Conservation (phyloP, 108 stramenopile genomes). For the Skeletonema costatum region DNA sequence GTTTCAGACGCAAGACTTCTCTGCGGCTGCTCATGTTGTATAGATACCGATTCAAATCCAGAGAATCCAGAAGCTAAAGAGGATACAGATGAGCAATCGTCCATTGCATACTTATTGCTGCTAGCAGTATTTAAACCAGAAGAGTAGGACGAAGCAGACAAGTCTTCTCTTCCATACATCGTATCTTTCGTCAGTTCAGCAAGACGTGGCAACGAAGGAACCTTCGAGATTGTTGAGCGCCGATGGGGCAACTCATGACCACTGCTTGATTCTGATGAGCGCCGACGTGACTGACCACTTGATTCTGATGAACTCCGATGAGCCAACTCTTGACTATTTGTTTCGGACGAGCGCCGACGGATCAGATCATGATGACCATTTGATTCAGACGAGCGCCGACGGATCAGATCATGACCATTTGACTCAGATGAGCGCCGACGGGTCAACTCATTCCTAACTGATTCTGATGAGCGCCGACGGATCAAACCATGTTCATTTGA, state of each 20-base stretch:
- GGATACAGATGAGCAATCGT: neutral
- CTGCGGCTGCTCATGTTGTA: neutral
- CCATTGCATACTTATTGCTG: neutral
- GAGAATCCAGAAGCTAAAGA: neutral
- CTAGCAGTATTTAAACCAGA: neutral
- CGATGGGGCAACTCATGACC: no score
- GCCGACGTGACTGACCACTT: neutral
- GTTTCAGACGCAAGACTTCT: neutral
- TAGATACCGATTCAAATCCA: neutral
- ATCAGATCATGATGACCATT: no score
- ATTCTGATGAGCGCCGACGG: neutral
- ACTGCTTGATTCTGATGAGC: neutral
- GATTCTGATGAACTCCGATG: neutral
- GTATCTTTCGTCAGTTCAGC: neutral
- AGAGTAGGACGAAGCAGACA: neutral
- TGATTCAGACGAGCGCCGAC: no score
- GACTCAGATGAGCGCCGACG: no score
- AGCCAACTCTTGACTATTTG: no score
- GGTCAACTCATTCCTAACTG: neutral
- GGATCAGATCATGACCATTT: no score
- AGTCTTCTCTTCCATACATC: neutral
- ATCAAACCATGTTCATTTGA: no score
- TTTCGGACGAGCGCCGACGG: no score
- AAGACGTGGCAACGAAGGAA: neutral
- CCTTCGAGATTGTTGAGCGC: neutral